Conservation (phyloP, 306 rosid species). For the Leucaena leucocephala region DNA sequence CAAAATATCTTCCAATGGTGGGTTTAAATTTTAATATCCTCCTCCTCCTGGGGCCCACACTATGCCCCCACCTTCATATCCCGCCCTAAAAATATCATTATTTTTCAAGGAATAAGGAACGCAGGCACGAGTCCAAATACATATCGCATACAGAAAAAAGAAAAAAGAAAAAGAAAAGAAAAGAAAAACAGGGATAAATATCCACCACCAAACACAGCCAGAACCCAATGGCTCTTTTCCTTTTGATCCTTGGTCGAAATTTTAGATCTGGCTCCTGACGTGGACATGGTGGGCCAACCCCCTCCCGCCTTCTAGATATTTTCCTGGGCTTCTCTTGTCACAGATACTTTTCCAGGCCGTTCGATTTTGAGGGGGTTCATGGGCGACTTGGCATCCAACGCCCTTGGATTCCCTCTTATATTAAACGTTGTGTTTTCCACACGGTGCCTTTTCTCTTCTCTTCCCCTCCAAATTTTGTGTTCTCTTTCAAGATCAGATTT, state of each 20-base stretch:
- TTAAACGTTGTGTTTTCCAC: slow-evolving; percentile 6
- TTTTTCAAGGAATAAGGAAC: no score
- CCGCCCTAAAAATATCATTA: neutral
- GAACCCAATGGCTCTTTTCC: slow-evolving; percentile 41
- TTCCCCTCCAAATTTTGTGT: neutral
- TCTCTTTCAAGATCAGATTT: neutral
- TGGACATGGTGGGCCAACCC: slow-evolving; percentile 43
- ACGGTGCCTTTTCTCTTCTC: slow-evolving; percentile 2
- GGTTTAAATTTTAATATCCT: slow-evolving; percentile 40
- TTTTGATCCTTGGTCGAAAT: slow-evolving; percentile 45
- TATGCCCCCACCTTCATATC: slow-evolving; percentile 12
- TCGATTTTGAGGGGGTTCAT: slow-evolving; percentile 35
- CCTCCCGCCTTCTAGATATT: slow-evolving; percentile 50
- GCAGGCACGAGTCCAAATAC: no score
- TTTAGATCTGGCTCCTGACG: slow-evolving; percentile 57
- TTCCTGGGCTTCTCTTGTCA: neutral
- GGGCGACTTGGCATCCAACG: neutral
- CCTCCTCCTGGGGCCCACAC: slow-evolving; percentile 11
- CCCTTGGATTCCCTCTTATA: slow-evolving; percentile 52
- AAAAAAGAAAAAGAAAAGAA: no score
- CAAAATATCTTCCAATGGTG: slow-evolving; percentile 52
- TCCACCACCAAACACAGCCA: slow-evolving; percentile 50
- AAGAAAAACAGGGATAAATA: slow-evolving; percentile 17
- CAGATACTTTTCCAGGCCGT: slow-evolving; percentile 43
- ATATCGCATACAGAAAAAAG: no score